Evolutionary conservation across 495 filamentous ascomycete genomes (phyloP).

Genomic region (Xylaria grammica): DNA sequence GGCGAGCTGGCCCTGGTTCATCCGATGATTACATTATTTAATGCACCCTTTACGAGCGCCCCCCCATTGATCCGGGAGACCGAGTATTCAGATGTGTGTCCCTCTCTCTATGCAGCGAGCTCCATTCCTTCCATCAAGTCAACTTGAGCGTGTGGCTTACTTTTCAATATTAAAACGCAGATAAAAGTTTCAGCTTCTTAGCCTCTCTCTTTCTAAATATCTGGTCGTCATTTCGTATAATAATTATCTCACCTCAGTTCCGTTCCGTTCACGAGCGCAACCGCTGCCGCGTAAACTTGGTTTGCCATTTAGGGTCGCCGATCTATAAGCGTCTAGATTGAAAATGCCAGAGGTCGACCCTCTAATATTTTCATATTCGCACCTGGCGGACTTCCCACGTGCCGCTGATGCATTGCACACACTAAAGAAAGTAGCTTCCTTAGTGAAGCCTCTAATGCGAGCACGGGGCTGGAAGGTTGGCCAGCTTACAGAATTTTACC

Average conservation of each 20-base stretch:
- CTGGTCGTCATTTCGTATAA: not conserved
- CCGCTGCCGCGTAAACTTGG: not conserved
- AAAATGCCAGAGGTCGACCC: constrained; percentile 69
- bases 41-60: not conserved
- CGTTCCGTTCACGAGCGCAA: not conserved
- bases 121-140: too few relatives aligned
- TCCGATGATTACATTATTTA: not conserved
- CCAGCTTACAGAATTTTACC: constrained; percentile 84
- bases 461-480: constrained; percentile 81
- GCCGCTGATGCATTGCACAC: constrained; percentile 81
- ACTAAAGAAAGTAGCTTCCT: constrained; percentile 80
- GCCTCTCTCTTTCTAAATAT: not conserved
- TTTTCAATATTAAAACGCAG: not conserved
- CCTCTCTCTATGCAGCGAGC: not conserved
- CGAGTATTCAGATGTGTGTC: not conserved
- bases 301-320: not conserved
- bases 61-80: not conserved
- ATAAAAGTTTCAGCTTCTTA: not conserved
- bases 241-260: not conserved
- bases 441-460: constrained; percentile 96
- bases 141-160: too few relatives aligned
- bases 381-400: constrained; percentile 73
- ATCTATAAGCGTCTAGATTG: constrained; percentile 25
- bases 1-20: not conserved
- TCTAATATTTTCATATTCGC: constrained; percentile 76